Evolutionary conservation across 352 stramenopile genomes (phyloP), one percentile per base, ranked within the genome.

Genomic region (Ophiocytium majus): DNA sequence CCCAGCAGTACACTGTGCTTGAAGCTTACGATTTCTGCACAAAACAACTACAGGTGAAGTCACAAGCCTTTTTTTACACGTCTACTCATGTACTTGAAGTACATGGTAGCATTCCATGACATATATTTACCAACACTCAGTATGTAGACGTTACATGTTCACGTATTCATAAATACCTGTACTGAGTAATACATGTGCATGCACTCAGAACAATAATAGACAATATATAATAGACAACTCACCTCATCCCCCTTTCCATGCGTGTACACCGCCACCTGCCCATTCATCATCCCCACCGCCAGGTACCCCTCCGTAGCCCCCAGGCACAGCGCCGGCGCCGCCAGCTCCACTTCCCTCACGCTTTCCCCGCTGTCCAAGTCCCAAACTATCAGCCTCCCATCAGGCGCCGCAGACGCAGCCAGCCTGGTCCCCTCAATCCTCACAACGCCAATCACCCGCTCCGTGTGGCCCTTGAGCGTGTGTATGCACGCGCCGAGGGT

Each of bases 271-370:
- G 81, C 0, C 49, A 85, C 82, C 10, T 76, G 17, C 33, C 82
- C 82, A 76, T 85, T 57, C 82, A 63, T 82, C 74, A 85, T 74
- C 9, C 82, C 82, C 33, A 50, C 34, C 31, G 81, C 82, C 1
- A 85, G 31, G 50, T 85, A 85, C 9, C 82, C 82, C 71, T 85
- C 82, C 82, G 82, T 71, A 23, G 82, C 82, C 1, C 82, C 82
- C 28, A 85, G 82, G n/a, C 71, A 85, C 19, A 50, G 43, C 0
- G 33, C 50, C 9, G 82, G 82, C 35, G 82, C 80, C 17, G 82
- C 36, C 49, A 85, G 74, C 33, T 35, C 14, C 49, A 85, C 23
- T n/a, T 57, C 50, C 43, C 81, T 64, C 64, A 85, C 33, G 0
- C 9, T 74, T 37, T 85, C 50, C 5, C 82, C 82, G 32, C 66